Conservation (phyloP, 768 basidiomycete species). For the Boletus sensibilis region DNA sequence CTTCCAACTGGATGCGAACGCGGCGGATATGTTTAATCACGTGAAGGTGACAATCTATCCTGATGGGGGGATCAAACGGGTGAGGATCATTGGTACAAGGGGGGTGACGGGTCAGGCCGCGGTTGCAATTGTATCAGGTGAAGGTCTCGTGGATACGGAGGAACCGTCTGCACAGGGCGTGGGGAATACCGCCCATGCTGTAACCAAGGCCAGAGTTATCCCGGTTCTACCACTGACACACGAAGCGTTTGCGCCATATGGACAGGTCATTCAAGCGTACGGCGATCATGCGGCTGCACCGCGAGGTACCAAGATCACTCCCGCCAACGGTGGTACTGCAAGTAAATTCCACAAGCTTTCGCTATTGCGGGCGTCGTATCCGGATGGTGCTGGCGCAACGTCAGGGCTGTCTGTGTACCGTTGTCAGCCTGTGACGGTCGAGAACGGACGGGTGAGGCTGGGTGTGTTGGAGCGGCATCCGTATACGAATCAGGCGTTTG, state of each 20-base stretch:
- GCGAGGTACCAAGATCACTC: conserved; percentile 66
- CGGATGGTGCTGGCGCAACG: conserved; percentile 52
- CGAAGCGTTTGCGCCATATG: conserved; percentile 86
- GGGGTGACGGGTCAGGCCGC: conserved; percentile 25
- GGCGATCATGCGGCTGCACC: conserved; percentile 64
- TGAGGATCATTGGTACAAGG: conserved; percentile 75
- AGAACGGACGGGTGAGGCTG: conserved; percentile 54
- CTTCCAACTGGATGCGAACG: conserved; percentile 75
- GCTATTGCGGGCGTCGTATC: conserved; percentile 66
- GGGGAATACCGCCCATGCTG: background rate
- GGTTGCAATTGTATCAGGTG: conserved; percentile 9
- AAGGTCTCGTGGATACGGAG: conserved; percentile 3
- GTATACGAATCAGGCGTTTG: conserved; percentile 88
- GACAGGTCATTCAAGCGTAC: conserved; percentile 90
- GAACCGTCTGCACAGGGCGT: background rate
- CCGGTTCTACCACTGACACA: conserved; percentile 73
- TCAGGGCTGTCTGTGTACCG: conserved; percentile 82
- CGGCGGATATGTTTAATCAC: conserved; percentile 67
- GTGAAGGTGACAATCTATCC: conserved; percentile 88
- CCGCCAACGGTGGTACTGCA: conserved; percentile 88
- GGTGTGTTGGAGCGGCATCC: conserved; percentile 86
- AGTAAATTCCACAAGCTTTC: conserved; percentile 91
- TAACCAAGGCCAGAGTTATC: conserved; percentile 31
- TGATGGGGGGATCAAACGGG: conserved; percentile 92
- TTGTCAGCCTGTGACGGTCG: conserved; percentile 54